phyloP scores from a whole-genome alignment of 306 rosid genomes.

The Rosa lucieae region DNA sequence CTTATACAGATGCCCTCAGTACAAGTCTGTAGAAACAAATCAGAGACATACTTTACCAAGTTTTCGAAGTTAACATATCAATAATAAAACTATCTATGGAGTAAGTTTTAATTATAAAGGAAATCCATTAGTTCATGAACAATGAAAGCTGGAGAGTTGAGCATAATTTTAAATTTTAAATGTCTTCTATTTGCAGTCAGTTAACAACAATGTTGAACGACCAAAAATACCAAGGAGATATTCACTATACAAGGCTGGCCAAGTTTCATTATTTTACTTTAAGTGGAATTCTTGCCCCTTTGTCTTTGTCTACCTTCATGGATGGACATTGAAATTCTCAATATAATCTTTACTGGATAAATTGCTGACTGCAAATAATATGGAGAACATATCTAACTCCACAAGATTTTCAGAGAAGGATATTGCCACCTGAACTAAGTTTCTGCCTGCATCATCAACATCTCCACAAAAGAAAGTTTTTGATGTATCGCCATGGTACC shows the following conservation, averaged over 20 bases:
- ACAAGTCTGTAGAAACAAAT: neutral
- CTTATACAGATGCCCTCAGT: neutral
- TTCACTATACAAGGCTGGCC: neutral
- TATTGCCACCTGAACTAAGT: constrained; percentile 66
- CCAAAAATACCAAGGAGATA: neutral
- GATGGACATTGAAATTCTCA: neutral
- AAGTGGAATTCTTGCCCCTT: neutral
- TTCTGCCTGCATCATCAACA: constrained; percentile 65
- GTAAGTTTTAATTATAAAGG: neutral
- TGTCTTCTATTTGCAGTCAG: neutral
- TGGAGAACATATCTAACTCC: neutral
- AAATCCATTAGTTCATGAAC: neutral
- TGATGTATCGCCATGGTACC: constrained; percentile 90
- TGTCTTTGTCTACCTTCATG: neutral
- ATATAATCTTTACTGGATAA: neutral
- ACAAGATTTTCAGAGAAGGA: constrained; percentile 12
- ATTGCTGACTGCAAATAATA: neutral
- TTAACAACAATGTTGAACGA: neutral
- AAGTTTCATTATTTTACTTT: neutral
- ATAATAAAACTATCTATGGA: neutral
- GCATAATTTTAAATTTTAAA: neutral
- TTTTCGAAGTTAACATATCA: neutral
- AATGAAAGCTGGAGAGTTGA: neutral
- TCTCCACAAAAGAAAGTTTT: constrained; percentile 88
- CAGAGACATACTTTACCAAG: neutral